Evolutionary conservation across 345 rosid genomes (phyloP), one percentile per base, ranked within the genome.

Genomic region (Citrus sp.): DNA sequence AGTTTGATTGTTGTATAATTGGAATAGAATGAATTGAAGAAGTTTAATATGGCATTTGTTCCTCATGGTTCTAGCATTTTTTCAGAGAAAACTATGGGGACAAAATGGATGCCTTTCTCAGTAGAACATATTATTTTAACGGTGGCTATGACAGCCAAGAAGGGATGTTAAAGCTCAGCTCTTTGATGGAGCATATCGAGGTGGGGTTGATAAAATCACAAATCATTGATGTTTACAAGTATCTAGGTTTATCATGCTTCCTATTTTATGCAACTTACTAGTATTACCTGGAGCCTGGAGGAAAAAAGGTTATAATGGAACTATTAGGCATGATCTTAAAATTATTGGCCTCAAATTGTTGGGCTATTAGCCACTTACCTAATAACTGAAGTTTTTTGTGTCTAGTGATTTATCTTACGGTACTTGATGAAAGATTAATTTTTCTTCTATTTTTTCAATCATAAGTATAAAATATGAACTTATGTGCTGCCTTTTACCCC

Each of bases 181-280:
- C 89, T 74, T 80, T 80, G 80, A 92, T 92, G 91, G 87, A 87
- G 82, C 88, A 83, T 75, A 87, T 88, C 70, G 94, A 92, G 91
- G 96, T 93, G 81, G 68, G 56, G 73, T 40, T 75, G 51, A 38
- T n/a, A 24, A 22, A 30, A 73, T 70, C 35, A 58, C 51, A 13
- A 35, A 22, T 73, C 28, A 2, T 2, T 40, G 12, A 0, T 13
- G 51, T 42, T 42, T 12, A 42, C 51, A 42, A 42, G 51, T 12
- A 3, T 42, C 51, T 42, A 2, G 49, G 1, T 4, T 38, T 9
- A 2, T 65, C 4, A 3, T 6, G 21, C 32, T 61, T 27, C 66
- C 6, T 61, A 61, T 13, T 61, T 61, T 27, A 61, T 61, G 66
- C 66, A 9, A 61, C 18, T 9, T 42, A 9, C 10, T 42, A 13